Conservation (phyloP, 2,329 filamentous ascomycete species). For the Colletotrichum somersetense region DNA sequence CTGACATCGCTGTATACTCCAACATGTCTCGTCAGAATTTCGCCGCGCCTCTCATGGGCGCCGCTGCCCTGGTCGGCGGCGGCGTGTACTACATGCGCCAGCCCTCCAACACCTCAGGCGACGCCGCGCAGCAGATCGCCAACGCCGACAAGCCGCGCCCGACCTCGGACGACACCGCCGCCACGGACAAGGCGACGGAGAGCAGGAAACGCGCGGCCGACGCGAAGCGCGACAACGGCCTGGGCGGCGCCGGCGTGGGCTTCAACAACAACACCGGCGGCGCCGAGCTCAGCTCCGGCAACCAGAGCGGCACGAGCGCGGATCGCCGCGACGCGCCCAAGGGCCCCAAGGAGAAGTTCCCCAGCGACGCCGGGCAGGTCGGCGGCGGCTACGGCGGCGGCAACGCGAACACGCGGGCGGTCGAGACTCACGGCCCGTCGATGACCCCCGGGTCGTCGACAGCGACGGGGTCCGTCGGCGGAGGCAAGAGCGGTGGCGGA, state of each 20-base stretch:
- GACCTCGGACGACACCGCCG: constrained; percentile 26
- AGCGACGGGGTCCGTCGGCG: constrained; percentile 10
- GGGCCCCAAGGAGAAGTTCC: constrained; percentile 49
- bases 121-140: constrained; percentile 29
- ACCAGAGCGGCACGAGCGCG: constrained; percentile 42
- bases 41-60: constrained; percentile 31
- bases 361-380: constrained; percentile 51
- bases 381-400: constrained; percentile 50
- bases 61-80: constrained; percentile 33
- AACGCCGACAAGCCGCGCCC: constrained; percentile 23
- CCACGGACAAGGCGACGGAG: constrained; percentile 25
- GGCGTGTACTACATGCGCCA: constrained; percentile 38
- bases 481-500: constrained; percentile 10
- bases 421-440: constrained; percentile 44
- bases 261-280: constrained; percentile 49
- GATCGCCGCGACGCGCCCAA: constrained; percentile 42
- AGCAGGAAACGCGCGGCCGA: constrained; percentile 43
- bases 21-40: constrained; percentile 31
- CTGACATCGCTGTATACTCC: accelerated
- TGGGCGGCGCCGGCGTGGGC: constrained; percentile 51
- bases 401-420: constrained; percentile 46
- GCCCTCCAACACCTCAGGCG: constrained; percentile 11
- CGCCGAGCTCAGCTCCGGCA: constrained; percentile 46
- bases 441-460: constrained; percentile 10
- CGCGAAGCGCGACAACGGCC: constrained; percentile 48